Evolutionary conservation across 164 flowering plant species (phyloP).

Genomic region (Sedum album): DNA sequence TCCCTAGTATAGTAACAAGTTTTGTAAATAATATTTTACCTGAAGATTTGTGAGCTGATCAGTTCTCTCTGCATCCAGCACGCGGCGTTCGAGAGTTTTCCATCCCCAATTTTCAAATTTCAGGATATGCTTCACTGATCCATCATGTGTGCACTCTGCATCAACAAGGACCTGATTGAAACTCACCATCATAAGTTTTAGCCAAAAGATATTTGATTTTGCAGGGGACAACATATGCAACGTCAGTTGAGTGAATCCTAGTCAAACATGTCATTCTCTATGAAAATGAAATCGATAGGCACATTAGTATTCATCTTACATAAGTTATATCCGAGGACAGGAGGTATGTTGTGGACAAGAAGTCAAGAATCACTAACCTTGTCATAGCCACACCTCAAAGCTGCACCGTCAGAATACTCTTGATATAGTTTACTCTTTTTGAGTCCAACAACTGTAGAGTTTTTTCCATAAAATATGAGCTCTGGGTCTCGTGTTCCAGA

Average conservation of each 20-base stretch:
- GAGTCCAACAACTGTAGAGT: constrained; percentile 77
- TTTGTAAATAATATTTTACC: constrained; percentile 27
- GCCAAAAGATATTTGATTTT: not conserved
- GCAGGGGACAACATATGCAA: not conserved
- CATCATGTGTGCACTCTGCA: constrained; percentile 99
- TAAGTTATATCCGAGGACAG: not conserved
- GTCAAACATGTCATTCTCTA: not conserved
- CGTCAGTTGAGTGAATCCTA: not conserved
- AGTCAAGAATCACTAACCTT: constrained; percentile 37
- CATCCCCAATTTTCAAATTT: constrained; percentile 97
- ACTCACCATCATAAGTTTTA: not conserved
- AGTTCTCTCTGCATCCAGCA: constrained; percentile 80
- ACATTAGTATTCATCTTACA: not conserved
- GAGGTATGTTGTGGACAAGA: not conserved
- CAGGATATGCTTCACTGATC: constrained; percentile 78
- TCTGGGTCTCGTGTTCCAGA: constrained; percentile 44
- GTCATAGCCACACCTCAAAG: constrained; percentile 60
- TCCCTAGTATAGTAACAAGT: not conserved
- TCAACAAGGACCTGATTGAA: constrained; percentile 80
- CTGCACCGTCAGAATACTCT: constrained; percentile 18
- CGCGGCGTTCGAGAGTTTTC: constrained; percentile 76
- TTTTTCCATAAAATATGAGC: constrained; percentile 69
- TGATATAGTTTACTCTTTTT: constrained; percentile 42
- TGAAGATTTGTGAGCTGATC: constrained; percentile 64
- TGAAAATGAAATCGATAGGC: not conserved